Base-by-base conservation (phyloP, 768 basidiomycete genomes). In the Calocera cornea region DNA sequence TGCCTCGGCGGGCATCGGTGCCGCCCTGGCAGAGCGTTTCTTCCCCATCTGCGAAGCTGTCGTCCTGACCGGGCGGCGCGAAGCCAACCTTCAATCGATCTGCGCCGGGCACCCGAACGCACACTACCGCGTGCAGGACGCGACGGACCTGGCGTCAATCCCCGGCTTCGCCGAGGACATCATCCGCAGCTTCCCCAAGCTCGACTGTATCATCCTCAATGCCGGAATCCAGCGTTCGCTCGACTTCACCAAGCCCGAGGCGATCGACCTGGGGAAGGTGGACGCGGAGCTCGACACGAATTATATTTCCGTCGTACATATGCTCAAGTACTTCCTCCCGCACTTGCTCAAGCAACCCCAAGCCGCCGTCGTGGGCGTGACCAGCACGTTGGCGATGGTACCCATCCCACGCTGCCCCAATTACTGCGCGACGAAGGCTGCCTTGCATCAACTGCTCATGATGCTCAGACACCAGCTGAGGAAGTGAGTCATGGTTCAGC, bases 381-480 rank as follows among this genome's bases (percentile, higher is more conserved):
- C 36, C 29, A 44, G 38, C 17, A 64, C 40, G 12, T 47, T 70
- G 27, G 69, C 64, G 2, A 17, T 70, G 24, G 67, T 68, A 2
- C 69, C 69, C 2, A 34, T 70, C n/a, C 40, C 67, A 8, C 10
- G 67, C 12, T 70, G 69, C 50, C 65, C 67, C 31, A 68, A 70
- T 36, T 70, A 70, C 34, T 70, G 69, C 60, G 66, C 69, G 16
- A 63, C 67, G 33, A 68, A 70, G 67, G 69, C 69, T 2, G 69
- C 69, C 3, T 40, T 70, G n/a, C 69, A 70, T 64, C 67, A 68
- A 34, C 50, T 67, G 41, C 44, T 66, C 17, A 54, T 70, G 64
- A 24, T 44, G 1, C n/a, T 70, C 19, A 1, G 69, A 31, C 34
- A 54, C 36, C 69, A 70, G 67, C 41, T 70, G 44, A 64, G 64